A percentile compares a stretch with the other conserved stretches of the same genome.
Conservation (phyloP, 1,139 yeast genomes). For the Suhomyces anneliseae region DNA sequence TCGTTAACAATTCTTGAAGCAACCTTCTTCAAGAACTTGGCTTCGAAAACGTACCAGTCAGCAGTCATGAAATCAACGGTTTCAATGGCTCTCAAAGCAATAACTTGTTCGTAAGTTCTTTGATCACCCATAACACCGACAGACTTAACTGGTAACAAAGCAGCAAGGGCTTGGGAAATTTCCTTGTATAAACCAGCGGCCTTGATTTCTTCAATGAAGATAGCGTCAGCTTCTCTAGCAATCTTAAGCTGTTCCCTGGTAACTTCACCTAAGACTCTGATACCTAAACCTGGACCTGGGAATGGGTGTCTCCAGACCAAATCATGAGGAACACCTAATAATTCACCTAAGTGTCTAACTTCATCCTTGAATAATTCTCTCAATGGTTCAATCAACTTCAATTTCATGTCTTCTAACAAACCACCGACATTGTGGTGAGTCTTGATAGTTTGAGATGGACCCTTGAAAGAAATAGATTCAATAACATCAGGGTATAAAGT, state of each 20-base stretch:
- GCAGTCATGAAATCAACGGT: conserved; percentile 99
- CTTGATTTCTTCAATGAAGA: conserved; percentile 93
- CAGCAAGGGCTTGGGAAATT: conserved; percentile 97
- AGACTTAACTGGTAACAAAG: conserved; percentile 92
- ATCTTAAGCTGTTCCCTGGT: conserved; percentile 89
- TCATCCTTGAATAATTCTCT: conserved; percentile 98
- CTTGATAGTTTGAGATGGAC: conserved; percentile 98
- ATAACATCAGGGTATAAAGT: conserved; percentile 98
- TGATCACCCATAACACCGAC: conserved; percentile 99
- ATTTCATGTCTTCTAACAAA: conserved; percentile 93
- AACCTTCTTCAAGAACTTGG: conserved; percentile 85
- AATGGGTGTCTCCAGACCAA: conserved; percentile 99
- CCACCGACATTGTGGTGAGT: conserved; percentile 99
- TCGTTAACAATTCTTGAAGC: conserved; percentile 97
- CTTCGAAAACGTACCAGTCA: conserved; percentile 96
- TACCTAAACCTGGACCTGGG: conserved; percentile 99
- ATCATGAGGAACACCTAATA: conserved; percentile 94
- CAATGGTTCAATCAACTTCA: conserved; percentile 96
- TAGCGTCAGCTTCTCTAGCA: conserved; percentile 96
- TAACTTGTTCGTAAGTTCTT: conserved; percentile 98
- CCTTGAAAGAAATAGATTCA: conserved; percentile 97
- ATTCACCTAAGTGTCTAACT: conserved; percentile 93
- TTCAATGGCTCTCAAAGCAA: conserved; percentile 97
- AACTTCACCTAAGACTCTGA: conserved; percentile 96
- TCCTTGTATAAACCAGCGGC: conserved; percentile 89